phyloP scores from a whole-genome alignment of 2,329 filamentous ascomycete genomes.

The Alternaria triticina region DNA sequence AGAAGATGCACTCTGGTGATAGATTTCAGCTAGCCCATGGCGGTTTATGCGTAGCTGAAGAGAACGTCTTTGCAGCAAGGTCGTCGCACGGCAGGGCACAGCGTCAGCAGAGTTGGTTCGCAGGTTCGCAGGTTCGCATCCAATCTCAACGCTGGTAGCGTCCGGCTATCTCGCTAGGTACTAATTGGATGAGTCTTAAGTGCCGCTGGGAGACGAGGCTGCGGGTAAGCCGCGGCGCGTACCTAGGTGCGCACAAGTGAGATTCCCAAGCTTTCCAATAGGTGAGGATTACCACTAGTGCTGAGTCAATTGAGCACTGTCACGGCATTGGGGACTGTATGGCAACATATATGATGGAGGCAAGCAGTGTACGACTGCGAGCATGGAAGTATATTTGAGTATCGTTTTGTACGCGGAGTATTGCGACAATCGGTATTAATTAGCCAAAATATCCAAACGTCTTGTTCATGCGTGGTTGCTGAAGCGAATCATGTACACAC shows the following conservation, averaged over 20 bases:
- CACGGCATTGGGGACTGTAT: background rate
- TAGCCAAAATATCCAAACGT: background rate
- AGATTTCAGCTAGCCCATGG: background rate
- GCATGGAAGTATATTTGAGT: background rate
- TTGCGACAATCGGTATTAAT: background rate
- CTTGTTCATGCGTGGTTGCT: background rate
- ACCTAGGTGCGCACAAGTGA: constrained; percentile 5
- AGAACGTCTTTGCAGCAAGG: background rate
- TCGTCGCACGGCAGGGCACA: background rate
- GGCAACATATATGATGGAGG: background rate
- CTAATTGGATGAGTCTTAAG: constrained; percentile 9
- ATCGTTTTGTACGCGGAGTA: background rate
- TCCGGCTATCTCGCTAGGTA: background rate
- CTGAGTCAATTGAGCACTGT: background rate
- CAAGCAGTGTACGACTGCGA: background rate
- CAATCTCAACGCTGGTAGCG: background rate
- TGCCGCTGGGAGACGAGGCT: constrained; percentile 9
- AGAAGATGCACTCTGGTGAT: background rate
- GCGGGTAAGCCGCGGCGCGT: constrained; percentile 17
- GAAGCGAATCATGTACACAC: background rate
- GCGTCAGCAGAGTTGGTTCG: background rate
- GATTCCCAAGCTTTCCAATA: background rate
- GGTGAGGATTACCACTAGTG: background rate
- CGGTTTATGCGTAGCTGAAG: background rate
- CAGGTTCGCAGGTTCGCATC: background rate